Percentiles rank a stretch among this genome's conserved stretches.
Evolutionary conservation across 1,284 basidiomycete species (phyloP).

Genomic region (Moniliella sp.): DNA sequence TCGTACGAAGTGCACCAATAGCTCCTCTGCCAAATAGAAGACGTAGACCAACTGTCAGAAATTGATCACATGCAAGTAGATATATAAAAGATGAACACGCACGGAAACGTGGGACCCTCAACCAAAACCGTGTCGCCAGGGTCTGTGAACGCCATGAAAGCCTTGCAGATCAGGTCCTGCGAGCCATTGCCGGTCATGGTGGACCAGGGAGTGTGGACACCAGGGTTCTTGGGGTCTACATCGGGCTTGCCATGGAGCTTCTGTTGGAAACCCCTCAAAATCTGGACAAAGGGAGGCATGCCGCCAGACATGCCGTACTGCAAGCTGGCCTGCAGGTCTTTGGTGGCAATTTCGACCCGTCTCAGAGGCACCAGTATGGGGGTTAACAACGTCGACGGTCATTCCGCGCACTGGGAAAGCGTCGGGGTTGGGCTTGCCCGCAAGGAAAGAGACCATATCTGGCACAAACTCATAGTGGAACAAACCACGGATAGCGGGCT

Average conservation of each 20-base stretch:
- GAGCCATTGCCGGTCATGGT: too few relatives aligned
- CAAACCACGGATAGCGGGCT: slow-evolving; percentile 43
- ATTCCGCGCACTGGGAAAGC: slow-evolving; percentile 71
- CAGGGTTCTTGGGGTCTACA: too few relatives aligned
- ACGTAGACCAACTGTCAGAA: too few relatives aligned
- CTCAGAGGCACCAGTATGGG: slow-evolving; percentile 7
- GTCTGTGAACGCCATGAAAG: slow-evolving; percentile 46
- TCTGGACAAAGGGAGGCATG: too few relatives aligned
- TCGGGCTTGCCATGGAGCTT: too few relatives aligned
- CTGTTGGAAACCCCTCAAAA: too few relatives aligned
- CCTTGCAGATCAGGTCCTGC: too few relatives aligned
- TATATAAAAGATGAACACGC: too few relatives aligned
- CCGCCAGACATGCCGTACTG: slow-evolving; percentile 51
- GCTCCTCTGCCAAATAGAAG: too few relatives aligned
- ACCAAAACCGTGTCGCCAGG: slow-evolving; percentile 61
- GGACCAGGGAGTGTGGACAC: too few relatives aligned
- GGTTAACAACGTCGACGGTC: slow-evolving; percentile 26
- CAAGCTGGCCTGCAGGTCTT: slow-evolving; percentile 25
- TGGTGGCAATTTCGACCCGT: slow-evolving; percentile 24
- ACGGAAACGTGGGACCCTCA: slow-evolving; percentile 63
- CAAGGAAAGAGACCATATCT: slow-evolving; percentile 55
- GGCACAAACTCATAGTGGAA: slow-evolving; percentile 55
- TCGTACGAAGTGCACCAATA: too few relatives aligned
- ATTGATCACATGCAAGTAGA: too few relatives aligned
- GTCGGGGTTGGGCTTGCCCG: slow-evolving; percentile 54